Conservation (phyloP, 805 yeast genomes). For the Spathaspora hagerdaliae region DNA sequence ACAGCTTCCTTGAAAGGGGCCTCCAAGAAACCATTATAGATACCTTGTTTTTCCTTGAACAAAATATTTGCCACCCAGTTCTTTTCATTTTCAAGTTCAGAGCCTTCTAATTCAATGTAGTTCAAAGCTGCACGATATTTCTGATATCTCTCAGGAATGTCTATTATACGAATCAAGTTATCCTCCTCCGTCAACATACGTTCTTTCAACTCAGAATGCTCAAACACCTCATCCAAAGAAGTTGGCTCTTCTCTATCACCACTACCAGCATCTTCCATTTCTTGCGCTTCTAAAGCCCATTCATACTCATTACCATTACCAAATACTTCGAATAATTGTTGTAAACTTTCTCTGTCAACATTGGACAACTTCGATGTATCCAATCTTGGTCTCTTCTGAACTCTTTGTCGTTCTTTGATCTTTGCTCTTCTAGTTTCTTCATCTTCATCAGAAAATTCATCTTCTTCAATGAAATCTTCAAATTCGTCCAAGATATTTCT, state of each 20-base stretch:
- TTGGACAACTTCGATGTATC: conserved; percentile 55
- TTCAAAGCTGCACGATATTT: conserved; percentile 63
- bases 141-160: conserved; percentile 91
- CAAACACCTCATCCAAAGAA: conserved; percentile 85
- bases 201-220: conserved; percentile 87
- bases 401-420: conserved; percentile 27
- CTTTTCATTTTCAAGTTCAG: conserved; percentile 69
- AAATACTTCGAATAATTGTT: conserved; percentile 89
- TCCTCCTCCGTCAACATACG: conserved; percentile 90
- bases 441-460: conserved; percentile 89
- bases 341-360: conserved; percentile 86
- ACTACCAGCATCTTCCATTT: conserved; percentile 52
- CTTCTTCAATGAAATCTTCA: conserved; percentile 97
- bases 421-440: conserved; percentile 39
- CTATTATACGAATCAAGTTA: conserved; percentile 79
- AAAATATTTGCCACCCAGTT: conserved; percentile 75
- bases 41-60: conserved; percentile 49
- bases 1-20: conserved; percentile 67
- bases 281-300: conserved; percentile 95
- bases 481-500: conserved; percentile 67
- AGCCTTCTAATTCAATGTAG: conserved; percentile 63
- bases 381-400: conserved; percentile 37
- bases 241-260: conserved; percentile 53
- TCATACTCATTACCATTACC: conserved; percentile 97
- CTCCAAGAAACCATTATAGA: conserved; percentile 34